phyloP scores from a whole-genome alignment of 495 filamentous ascomycete species.

The Terfezia boudieri region DNA sequence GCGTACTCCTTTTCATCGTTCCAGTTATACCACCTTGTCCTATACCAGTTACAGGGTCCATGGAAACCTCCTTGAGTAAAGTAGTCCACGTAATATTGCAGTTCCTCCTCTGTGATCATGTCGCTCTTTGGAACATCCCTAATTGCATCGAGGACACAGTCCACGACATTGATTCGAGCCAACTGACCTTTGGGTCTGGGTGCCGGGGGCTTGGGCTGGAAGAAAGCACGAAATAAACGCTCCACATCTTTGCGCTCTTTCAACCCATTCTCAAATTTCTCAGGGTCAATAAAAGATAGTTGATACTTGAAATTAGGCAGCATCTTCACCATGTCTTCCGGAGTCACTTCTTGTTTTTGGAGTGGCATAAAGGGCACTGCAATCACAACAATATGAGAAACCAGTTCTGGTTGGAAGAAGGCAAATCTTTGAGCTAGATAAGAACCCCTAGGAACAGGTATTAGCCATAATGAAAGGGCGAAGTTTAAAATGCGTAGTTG shows the following conservation, averaged over 20 bases:
- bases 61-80: slow-evolving; percentile 49
- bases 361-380: slow-evolving; percentile 52
- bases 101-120: slow-evolving; percentile 42
- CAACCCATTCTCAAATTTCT: slow-evolving; percentile 20
- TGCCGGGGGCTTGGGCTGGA: slow-evolving; percentile 5
- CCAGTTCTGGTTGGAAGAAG: slow-evolving; percentile 46
- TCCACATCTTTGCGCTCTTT: slow-evolving; percentile 25
- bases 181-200: slow-evolving; percentile 23
- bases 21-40: slow-evolving; percentile 44
- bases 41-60: slow-evolving; percentile 74
- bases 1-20: slow-evolving; percentile 44
- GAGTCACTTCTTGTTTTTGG: slow-evolving; percentile 4
- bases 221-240: slow-evolving; percentile 24
- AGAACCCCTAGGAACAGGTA: slow-evolving; percentile 26
- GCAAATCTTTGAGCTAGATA: slow-evolving; percentile 38
- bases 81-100: slow-evolving; percentile 53
- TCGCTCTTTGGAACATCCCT: slow-evolving; percentile 25
- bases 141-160: slow-evolving; percentile 30
- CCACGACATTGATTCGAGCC: slow-evolving; percentile 22
- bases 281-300: slow-evolving; percentile 44
- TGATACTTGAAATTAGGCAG: slow-evolving; percentile 69
- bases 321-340: slow-evolving; percentile 32
- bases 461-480: neutral
- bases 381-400: slow-evolving; percentile 50
- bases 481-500: neutral